Evolutionary conservation across 257 asterid genomes (phyloP).

Genomic region (Rehmannia glutinosa): DNA sequence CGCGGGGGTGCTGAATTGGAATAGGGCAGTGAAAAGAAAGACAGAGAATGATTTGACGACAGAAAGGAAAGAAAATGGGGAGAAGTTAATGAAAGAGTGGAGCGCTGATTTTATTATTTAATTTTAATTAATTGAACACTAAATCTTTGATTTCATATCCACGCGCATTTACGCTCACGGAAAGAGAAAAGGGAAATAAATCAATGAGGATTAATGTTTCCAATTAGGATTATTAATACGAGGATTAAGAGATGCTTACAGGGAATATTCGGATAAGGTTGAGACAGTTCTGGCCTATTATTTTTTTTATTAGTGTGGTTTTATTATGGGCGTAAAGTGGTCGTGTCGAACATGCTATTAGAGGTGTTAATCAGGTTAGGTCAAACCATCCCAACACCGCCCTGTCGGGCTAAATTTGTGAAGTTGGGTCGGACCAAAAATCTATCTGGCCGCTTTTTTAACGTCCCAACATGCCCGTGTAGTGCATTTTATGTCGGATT

Average conservation of each 20-base stretch:
- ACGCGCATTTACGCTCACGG: slow-evolving; percentile 16
- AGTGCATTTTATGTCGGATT: too few species aligned
- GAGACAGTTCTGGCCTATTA: neutral
- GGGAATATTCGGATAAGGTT: slow-evolving; percentile 2
- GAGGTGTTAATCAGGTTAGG: too few species aligned
- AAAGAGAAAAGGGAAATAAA: neutral
- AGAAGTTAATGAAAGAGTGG: slow-evolving; percentile 15
- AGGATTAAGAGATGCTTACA: neutral
- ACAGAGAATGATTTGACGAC: slow-evolving; percentile 13
- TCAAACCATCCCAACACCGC: too few species aligned
- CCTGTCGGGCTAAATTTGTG: too few species aligned
- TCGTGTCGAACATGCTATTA: too few species aligned
- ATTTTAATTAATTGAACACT: slow-evolving; percentile 15
- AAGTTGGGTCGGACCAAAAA: too few species aligned
- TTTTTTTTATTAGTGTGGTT: neutral
- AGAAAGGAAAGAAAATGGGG: slow-evolving; percentile 6
- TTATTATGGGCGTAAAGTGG: too few species aligned
- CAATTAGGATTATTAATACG: neutral
- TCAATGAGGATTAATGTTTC: neutral
- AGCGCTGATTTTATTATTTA: slow-evolving; percentile 11
- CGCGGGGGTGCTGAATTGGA: neutral
- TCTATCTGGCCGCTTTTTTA: too few species aligned
- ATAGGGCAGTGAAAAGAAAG: neutral
- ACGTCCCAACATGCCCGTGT: too few species aligned
- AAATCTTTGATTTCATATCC: slow-evolving; percentile 22